phyloP scores from a whole-genome alignment of 768 basidiomycete genomes.

The Leucocoprinus leucothites region DNA sequence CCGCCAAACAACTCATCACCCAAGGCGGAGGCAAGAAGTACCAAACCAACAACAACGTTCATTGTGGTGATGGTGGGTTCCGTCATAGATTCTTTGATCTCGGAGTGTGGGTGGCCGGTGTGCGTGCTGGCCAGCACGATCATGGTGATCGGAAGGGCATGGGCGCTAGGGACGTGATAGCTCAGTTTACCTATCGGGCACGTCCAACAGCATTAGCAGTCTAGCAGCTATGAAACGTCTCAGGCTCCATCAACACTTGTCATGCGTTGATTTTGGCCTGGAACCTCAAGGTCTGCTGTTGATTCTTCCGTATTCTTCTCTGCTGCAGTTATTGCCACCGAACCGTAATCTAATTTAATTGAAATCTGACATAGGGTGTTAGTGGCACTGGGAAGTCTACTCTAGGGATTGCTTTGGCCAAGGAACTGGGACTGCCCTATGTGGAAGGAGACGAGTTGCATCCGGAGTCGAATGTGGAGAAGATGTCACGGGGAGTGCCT shows the following conservation, averaged over 20 bases:
- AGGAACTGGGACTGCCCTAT: slow-evolving; percentile 64
- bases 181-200: neutral
- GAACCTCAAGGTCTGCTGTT: no score
- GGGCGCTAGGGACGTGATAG: neutral
- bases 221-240: no score
- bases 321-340: no score
- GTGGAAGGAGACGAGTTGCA: slow-evolving; percentile 91
- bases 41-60: slow-evolving; percentile 20
- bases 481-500: slow-evolving; percentile 79
- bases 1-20: neutral
- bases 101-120: neutral
- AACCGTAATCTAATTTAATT: neutral
- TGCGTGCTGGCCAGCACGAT: neutral
- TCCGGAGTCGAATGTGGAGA: slow-evolving; percentile 74
- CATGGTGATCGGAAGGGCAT: neutral
- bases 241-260: no score
- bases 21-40: neutral
- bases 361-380: slow-evolving; percentile 50
- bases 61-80: slow-evolving; percentile 49
- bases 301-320: no score
- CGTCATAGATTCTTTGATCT: neutral
- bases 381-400: slow-evolving; percentile 74
- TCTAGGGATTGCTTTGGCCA: slow-evolving; percentile 61
- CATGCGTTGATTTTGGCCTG: no score
- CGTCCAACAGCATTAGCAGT: no score